These are phyloP conservation scores for Sugiyamaella pinicola DNA, from an alignment of 1,139 yeast species.

Conservation along the genomic window DNA sequence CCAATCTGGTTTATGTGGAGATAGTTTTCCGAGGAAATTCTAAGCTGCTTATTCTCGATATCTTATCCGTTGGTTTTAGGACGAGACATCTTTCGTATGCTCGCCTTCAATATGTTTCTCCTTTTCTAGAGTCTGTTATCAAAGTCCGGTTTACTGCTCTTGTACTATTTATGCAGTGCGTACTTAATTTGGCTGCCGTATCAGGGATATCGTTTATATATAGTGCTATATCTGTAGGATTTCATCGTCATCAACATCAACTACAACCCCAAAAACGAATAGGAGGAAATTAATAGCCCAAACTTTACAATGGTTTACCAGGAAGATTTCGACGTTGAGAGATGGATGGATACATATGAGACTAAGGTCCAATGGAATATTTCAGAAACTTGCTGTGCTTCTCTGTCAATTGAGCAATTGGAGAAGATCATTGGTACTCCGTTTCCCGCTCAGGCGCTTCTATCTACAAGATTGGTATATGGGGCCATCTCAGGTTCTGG, in stretches of 20 bases:
- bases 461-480: conserved; percentile 46
- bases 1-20: background rate
- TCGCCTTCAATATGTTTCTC: no score
- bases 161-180: no score
- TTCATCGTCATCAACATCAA: background rate
- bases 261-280: background rate
- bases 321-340: conserved; percentile 54
- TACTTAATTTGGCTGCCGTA: no score
- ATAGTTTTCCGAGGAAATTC: no score
- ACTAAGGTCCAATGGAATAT: conserved; percentile 47
- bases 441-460: conserved; percentile 34
- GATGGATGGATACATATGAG: conserved; percentile 59
- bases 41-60: no score
- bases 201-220: no score
- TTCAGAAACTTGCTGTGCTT: conserved; percentile 59
- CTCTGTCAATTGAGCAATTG: conserved; percentile 49
- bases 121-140: no score
- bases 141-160: no score
- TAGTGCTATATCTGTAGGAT: background rate
- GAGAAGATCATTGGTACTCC: conserved; percentile 40
- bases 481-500: conserved; percentile 54
- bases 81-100: no score
- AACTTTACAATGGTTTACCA: conserved; percentile 38
- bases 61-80: no score
- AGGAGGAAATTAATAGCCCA: no score